A percentile compares a stretch with the other conserved stretches of the same genome.
These are phyloP conservation scores for Rhododendron simsii DNA, from an alignment of 148 eudicot species.

Conservation along the genomic window DNA sequence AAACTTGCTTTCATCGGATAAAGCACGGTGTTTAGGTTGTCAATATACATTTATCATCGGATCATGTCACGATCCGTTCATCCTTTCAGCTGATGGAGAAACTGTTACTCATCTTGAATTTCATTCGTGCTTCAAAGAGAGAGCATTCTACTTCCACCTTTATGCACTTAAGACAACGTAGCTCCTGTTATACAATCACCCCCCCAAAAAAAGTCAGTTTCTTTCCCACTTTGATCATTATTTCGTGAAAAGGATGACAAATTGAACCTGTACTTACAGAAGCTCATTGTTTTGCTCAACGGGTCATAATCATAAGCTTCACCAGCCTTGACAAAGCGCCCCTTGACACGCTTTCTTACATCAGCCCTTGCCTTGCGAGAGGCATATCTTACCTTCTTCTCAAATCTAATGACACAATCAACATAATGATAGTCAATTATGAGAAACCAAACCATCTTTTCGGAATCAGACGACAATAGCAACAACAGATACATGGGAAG, in stretches of 20 bases:
- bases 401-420: conserved; percentile 42
- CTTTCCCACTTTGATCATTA: not conserved
- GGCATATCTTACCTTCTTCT: conserved; percentile 77
- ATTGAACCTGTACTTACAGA: conserved; percentile 30
- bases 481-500: not conserved
- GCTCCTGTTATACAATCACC: not conserved
- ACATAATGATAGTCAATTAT: not conserved
- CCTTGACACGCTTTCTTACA: conserved; percentile 83
- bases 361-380: conserved; percentile 95
- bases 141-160: not conserved
- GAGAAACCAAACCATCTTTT: not conserved
- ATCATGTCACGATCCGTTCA: not conserved
- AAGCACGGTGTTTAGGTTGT: not conserved
- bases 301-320: conserved; percentile 91
- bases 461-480: not conserved
- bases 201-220: not conserved
- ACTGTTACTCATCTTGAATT: not conserved
- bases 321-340: conserved; percentile 86
- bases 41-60: not conserved
- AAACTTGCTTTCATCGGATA: not conserved
- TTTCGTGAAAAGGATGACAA: conserved; percentile 9
- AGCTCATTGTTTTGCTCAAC: conserved; percentile 53
- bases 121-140: not conserved
- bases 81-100: not conserved
- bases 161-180: not conserved